These are phyloP conservation scores for Coniochaeta hoffmannii DNA, from an alignment of 2,329 filamentous ascomycete species.

Conservation along the genomic window DNA sequence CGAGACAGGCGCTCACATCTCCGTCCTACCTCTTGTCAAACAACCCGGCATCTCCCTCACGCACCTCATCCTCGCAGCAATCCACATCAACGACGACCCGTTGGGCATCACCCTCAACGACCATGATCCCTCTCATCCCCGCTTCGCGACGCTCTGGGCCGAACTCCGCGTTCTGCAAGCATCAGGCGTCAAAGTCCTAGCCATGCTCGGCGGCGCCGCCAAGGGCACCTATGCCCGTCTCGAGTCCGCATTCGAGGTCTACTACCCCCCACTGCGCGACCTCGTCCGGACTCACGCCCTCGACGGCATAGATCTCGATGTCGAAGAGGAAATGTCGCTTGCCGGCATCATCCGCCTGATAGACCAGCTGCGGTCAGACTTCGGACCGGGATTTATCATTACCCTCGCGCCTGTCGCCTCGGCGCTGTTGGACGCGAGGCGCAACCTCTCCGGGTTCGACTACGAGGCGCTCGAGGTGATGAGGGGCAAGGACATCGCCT, in stretches of 20 bases:
- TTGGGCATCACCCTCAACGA: constrained; percentile 67
- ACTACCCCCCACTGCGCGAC: constrained; percentile 58
- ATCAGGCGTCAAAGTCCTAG: constrained; percentile 65
- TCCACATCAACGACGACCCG: constrained; percentile 66
- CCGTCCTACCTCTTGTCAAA: constrained; percentile 32
- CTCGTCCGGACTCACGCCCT: constrained; percentile 51
- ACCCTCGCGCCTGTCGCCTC: constrained; percentile 73
- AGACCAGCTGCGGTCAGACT: constrained; percentile 57
- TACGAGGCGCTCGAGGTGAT: constrained; percentile 63
- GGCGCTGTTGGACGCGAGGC: constrained; percentile 54
- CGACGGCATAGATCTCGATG: constrained; percentile 64
- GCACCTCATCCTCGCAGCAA: constrained; percentile 70
- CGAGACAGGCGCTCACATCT: constrained; percentile 26
- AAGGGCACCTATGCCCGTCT: constrained; percentile 58
- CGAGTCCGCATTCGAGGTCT: constrained; percentile 52
- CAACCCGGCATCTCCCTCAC: constrained; percentile 39
- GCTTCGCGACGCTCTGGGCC: constrained; percentile 60
- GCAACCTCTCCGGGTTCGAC: constrained; percentile 67
- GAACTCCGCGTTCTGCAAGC: constrained; percentile 64
- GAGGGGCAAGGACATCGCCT: constrained; percentile 57
- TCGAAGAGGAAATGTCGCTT: constrained; percentile 67
- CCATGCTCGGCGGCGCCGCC: constrained; percentile 75
- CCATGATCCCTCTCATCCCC: constrained; percentile 54
- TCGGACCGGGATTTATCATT: constrained; percentile 61
- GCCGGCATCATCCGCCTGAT: constrained; percentile 54